Percentiles rank a stretch among this genome's conserved stretches.
Conservation (phyloP, 352 stramenopile species). For the Achlya hypogyna region DNA sequence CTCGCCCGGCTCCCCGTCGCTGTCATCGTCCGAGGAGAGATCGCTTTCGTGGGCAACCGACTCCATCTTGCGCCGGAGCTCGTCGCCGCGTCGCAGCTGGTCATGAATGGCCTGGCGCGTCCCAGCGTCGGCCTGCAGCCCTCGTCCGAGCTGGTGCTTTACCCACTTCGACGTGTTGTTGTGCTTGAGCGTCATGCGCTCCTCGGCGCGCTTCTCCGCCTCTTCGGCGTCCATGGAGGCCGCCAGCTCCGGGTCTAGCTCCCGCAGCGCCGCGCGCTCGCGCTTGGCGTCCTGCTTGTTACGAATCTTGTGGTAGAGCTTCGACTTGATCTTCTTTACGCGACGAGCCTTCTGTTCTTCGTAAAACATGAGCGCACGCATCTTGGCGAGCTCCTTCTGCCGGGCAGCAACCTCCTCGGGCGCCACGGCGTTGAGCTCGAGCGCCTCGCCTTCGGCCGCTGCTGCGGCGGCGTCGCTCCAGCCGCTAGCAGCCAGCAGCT, state of each 20-base stretch:
- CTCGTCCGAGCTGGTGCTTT: conserved; percentile 89
- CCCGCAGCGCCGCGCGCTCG: conserved; percentile 70
- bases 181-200: conserved; percentile 96
- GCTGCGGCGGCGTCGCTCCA: conserved; percentile 49
- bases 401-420: conserved; percentile 71
- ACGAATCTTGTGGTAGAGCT: conserved; percentile 97
- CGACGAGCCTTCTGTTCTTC: conserved; percentile 96
- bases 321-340: conserved; percentile 99
- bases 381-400: conserved; percentile 91
- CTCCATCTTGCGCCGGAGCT: conserved; percentile 91
- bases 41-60: conserved; percentile 56
- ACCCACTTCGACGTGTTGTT: conserved; percentile 98
- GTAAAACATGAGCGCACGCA: conserved; percentile 97
- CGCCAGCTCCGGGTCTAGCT: conserved; percentile 62
- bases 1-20: conserved; percentile 31
- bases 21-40: conserved; percentile 34
- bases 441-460: conserved; percentile 53
- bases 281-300: conserved; percentile 88
- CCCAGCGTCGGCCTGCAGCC: conserved; percentile 85
- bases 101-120: conserved; percentile 86
- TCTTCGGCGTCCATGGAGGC: conserved; percentile 73
- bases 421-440: conserved; percentile 63
- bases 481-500: conserved; percentile 49
- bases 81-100: conserved; percentile 83
- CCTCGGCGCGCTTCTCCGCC: conserved; percentile 88